Percentiles rank a stretch among this genome's conserved stretches.
These are phyloP conservation scores for Amyloporia xantha DNA, from an alignment of 768 basidiomycete species.

Conservation along the genomic window DNA sequence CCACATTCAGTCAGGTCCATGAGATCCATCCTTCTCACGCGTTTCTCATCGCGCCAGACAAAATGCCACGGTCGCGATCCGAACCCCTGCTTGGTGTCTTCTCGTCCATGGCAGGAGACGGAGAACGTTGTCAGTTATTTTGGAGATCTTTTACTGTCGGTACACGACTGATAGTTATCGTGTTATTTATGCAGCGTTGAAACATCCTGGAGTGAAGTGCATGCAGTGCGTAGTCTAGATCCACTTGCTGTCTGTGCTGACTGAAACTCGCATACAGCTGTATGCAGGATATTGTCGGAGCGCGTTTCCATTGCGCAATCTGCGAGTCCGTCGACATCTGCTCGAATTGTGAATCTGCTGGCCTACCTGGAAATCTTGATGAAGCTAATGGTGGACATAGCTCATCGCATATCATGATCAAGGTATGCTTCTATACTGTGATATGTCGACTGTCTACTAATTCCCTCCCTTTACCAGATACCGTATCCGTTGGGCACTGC, in stretches of 20 bases:
- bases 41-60: constrained; percentile 77
- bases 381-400: constrained; percentile 71
- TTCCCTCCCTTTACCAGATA: constrained; percentile 52
- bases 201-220: constrained; percentile 79
- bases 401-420: constrained; percentile 90
- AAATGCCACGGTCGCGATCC: constrained; percentile 33
- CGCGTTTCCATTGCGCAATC: constrained; percentile 87
- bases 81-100: constrained; percentile 28
- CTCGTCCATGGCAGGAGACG: constrained; percentile 9
- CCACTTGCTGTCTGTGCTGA: too few relatives aligned
- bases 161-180: not conserved
- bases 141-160: not conserved
- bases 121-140: constrained; percentile 57
- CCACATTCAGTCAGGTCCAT: constrained; percentile 64
- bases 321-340: constrained; percentile 85
- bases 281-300: constrained; percentile 83
- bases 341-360: constrained; percentile 80
- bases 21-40: constrained; percentile 88
- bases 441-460: not conserved
- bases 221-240: constrained; percentile 56
- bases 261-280: constrained; percentile 34
- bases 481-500: constrained; percentile 72
- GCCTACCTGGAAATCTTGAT: constrained; percentile 77
- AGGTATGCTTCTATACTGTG: constrained; percentile 40
- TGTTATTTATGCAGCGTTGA: constrained; percentile 43